phyloP scores from a whole-genome alignment of 805 yeast genomes.

The Candida suzukii region DNA sequence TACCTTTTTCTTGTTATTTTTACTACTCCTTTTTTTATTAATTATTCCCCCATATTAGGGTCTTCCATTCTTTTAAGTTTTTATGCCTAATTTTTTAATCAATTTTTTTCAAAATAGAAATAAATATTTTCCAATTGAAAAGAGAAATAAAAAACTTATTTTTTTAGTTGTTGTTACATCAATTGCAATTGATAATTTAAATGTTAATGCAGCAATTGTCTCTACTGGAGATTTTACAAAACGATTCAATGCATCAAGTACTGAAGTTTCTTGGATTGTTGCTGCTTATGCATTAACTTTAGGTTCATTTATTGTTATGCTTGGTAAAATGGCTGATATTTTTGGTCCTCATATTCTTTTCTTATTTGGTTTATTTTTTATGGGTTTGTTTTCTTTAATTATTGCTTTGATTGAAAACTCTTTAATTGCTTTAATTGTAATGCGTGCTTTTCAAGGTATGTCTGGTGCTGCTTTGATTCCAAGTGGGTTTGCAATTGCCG shows the following conservation, averaged over 20 bases:
- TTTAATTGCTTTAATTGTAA: slow-evolving; percentile 29
- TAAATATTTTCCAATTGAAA: not conserved
- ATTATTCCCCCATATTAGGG: no score
- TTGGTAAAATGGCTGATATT: slow-evolving; percentile 36
- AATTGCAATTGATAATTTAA: slow-evolving; percentile 18
- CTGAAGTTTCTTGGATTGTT: slow-evolving; percentile 33
- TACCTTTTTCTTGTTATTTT: no score
- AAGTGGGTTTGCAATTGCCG: slow-evolving; percentile 13
- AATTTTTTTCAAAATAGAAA: not conserved
- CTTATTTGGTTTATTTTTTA: slow-evolving; percentile 10
- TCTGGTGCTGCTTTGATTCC: slow-evolving; percentile 36
- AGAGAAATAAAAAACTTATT: slow-evolving; percentile 8
- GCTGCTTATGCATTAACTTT: slow-evolving; percentile 37
- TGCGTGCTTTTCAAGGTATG: slow-evolving; percentile 39
- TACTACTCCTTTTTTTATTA: no score
- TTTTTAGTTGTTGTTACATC: slow-evolving; percentile 8
- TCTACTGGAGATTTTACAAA: slow-evolving; percentile 22
- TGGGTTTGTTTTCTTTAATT: slow-evolving; percentile 22
- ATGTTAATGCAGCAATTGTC: slow-evolving; percentile 18
- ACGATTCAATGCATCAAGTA: slow-evolving; percentile 28
- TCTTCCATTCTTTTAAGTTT: no score
- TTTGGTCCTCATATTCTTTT: slow-evolving; percentile 30
- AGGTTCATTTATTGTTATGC: slow-evolving; percentile 35
- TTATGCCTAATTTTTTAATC: not conserved
- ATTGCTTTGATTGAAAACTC: slow-evolving; percentile 28